Evolutionary conservation across 768 basidiomycete genomes (phyloP).

Genomic region (Auricularia sp.): DNA sequence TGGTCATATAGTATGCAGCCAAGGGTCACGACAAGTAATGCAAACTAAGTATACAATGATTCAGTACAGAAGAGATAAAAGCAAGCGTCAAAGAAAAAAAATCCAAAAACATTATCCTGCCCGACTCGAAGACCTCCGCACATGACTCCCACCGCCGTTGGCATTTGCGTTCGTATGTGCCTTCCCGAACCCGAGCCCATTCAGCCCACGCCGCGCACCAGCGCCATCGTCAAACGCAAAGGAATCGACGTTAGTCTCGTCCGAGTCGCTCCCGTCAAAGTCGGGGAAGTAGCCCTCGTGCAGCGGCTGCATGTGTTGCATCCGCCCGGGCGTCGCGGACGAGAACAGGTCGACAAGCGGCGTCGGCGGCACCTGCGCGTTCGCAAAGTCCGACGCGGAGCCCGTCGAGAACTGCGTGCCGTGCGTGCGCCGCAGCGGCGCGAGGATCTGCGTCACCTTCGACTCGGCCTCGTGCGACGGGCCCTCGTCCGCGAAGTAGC

Average conservation of each 20-base stretch:
- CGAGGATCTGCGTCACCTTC: not conserved
- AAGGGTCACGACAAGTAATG: too few relatives aligned
- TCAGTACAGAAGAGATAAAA: too few relatives aligned
- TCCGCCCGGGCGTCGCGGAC: not conserved
- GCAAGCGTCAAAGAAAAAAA: too few relatives aligned
- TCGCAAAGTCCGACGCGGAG: not conserved
- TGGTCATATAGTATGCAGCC: too few relatives aligned
- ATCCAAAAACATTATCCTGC: too few relatives aligned
- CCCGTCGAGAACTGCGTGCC: not conserved
- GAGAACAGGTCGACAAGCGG: not conserved
- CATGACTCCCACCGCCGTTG: too few relatives aligned
- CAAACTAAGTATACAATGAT: too few relatives aligned
- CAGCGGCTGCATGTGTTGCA: not conserved
- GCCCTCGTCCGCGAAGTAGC: constrained; percentile 1
- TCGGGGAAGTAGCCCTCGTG: not conserved
- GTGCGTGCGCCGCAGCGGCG: not conserved
- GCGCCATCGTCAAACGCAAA: not conserved
- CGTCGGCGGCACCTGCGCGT: not conserved
- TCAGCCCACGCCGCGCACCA: not conserved
- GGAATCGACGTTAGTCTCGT: not conserved
- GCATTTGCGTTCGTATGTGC: too few relatives aligned
- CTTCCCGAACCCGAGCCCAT: too few relatives aligned
- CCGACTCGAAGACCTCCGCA: too few relatives aligned
- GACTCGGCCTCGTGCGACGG: not conserved
- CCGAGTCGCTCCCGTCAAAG: not conserved